Evolutionary conservation across 768 basidiomycete genomes (phyloP).

Genomic region (Phanerochaete carnosa): DNA sequence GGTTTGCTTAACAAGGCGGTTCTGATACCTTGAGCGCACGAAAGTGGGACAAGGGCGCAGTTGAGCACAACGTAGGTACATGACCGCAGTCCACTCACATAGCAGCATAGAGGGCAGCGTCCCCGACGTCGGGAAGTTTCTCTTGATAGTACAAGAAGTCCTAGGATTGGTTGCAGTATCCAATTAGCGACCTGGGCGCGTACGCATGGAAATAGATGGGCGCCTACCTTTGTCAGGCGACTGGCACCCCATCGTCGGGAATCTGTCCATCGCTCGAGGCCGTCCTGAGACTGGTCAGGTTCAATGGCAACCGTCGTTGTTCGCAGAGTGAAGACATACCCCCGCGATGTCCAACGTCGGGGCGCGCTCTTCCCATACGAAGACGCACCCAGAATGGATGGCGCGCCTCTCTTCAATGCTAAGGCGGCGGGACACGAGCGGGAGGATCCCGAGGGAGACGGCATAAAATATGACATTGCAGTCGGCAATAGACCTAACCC

Average conservation of each 20-base stretch:
- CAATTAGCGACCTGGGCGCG: not conserved
- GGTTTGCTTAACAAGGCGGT: conserved; percentile 73
- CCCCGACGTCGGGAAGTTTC: conserved; percentile 39
- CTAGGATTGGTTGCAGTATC: conserved; percentile 36
- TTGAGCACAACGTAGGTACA: conserved; percentile 23
- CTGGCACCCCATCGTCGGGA: conserved; percentile 56
- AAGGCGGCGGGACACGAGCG: conserved; percentile 68
- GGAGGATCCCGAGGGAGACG: conserved; percentile 52
- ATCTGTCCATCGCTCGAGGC: conserved; percentile 82
- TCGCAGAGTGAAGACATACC: conserved; percentile 34
- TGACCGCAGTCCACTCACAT: conserved; percentile 20
- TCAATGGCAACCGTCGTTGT: not conserved
- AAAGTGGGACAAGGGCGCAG: conserved; percentile 16
- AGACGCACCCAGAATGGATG: conserved; percentile 68
- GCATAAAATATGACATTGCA: conserved; percentile 76
- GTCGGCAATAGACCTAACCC: conserved; percentile 61
- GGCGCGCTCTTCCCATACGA: conserved; percentile 82
- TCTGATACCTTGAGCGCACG: conserved; percentile 14
- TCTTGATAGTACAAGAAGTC: conserved; percentile 80
- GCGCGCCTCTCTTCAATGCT: conserved; percentile 72
- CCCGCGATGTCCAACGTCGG: conserved; percentile 64
- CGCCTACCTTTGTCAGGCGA: conserved; percentile 8
- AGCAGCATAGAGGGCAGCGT: conserved; percentile 15
- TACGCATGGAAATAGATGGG: not conserved
- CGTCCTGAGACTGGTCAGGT: conserved; percentile 40